Base-by-base conservation (phyloP, 1,284 basidiomycete species). In the Malassezia nana region DNA sequence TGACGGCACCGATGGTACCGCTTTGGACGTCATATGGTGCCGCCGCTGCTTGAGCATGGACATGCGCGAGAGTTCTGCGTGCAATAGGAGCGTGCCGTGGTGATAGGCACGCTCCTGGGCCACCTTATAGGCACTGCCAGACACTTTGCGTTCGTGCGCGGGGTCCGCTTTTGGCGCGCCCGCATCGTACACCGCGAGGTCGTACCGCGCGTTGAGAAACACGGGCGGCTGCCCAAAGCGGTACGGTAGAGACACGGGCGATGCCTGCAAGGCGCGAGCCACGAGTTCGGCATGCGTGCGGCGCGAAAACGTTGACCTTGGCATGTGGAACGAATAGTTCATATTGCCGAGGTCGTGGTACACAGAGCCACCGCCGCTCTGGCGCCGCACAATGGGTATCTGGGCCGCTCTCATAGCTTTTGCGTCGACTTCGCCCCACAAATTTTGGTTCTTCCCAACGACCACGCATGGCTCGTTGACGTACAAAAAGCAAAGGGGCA, bases 1-100 rank as follows among this genome's bases (percentile, higher is more conserved):
- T 0, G 91, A 92, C 30, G 87, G 84, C 12, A 95, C 87, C 24
- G 90, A 95, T 2, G 84, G 83, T 28, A 96, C 86, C 1, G 89
- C 89, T 74, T 87, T 86, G 51, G 81, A 79, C 0, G 82, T 80
- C 41, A 96, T 76, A 48, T 84, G 81, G 1, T 56, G 92, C 4
- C 88, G 86, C 12, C 86, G 84, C 26, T 55, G 50, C 30, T 66
- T 51, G n/a, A 63, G 58, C 16, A 62, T 59, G 6, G 64, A 66
- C 18, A 73, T 51, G 29, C 55, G 56, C 8, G 48, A 51, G 3
- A 73, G 47, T 20, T 66, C 54, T 1, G 68, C 60, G 6, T 58
- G 54, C 6, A 98, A 86, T 25, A 99, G 81, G 92, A 99, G 95
- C n/a, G 92, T 98, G 0, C 94, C 94, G 70, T 99, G 94, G 69